Conservation (phyloP, 495 filamentous ascomycete genomes). For the Penicillium flavigenum region DNA sequence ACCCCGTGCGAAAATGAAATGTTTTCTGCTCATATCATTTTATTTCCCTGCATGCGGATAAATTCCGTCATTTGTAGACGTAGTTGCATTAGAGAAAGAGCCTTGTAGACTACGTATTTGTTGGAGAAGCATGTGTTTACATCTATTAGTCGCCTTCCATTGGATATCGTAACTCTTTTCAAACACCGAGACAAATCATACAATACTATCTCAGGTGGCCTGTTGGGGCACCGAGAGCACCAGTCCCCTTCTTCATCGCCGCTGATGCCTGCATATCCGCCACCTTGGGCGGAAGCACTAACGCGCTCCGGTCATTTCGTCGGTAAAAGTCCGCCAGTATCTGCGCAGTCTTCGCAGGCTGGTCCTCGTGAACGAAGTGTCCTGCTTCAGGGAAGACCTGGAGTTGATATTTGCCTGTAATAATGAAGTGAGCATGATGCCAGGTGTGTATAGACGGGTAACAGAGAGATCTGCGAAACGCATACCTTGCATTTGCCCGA, state of each 20-base stretch:
- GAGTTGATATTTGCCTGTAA: slow-evolving; percentile 85
- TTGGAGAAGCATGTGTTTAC: background rate
- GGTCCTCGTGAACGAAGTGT: slow-evolving; percentile 95
- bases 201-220: slow-evolving; percentile 9
- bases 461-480: background rate
- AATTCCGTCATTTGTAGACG: too few relatives aligned
- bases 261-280: slow-evolving; percentile 53
- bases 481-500: slow-evolving; percentile 94
- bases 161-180: background rate
- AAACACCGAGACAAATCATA: background rate
- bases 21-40: background rate
- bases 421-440: background rate
- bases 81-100: background rate
- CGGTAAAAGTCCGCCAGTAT: slow-evolving; percentile 86
- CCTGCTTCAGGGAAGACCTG: slow-evolving; percentile 93
- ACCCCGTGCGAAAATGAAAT: background rate
- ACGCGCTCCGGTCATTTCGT: slow-evolving; percentile 77
- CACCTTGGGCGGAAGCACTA: slow-evolving; percentile 92
- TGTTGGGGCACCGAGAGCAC: slow-evolving; percentile 5
- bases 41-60: background rate
- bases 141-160: background rate
- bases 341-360: slow-evolving; percentile 81
- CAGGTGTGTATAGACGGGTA: background rate
- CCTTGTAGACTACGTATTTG: background rate
- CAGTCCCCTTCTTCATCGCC: slow-evolving; percentile 44